These are phyloP conservation scores for Ganoderma sinense DNA, from an alignment of 1,284 basidiomycete genomes.

Conservation along the genomic window DNA sequence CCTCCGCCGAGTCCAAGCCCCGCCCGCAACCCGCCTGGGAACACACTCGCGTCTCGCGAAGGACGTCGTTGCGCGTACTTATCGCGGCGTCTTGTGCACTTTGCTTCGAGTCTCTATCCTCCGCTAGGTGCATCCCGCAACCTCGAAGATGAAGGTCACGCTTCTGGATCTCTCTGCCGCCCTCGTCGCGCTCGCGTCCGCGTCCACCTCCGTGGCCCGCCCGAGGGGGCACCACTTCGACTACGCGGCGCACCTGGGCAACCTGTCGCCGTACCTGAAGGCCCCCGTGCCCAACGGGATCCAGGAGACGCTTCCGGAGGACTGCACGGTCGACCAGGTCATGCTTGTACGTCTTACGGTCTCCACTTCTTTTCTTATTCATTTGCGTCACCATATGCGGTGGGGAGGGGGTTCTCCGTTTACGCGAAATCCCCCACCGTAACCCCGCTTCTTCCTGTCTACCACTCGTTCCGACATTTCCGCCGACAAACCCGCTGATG, in stretches of 20 bases:
- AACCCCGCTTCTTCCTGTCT: not conserved
- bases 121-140: not conserved
- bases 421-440: not conserved
- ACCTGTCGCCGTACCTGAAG: slow-evolving; percentile 47
- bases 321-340: slow-evolving; percentile 53
- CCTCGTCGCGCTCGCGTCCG: slow-evolving; percentile 15
- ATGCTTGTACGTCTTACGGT: slow-evolving; percentile 43
- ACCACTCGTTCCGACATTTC: not conserved
- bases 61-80: not conserved
- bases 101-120: not conserved
- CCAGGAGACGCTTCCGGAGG: slow-evolving; percentile 45
- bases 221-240: slow-evolving; percentile 15
- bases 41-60: not conserved
- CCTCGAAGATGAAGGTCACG: not conserved
- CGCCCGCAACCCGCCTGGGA: not conserved
- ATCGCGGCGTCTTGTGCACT: not conserved
- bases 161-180: slow-evolving; percentile 1
- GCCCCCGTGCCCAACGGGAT: slow-evolving; percentile 44
- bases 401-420: not conserved
- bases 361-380: slow-evolving; percentile 1
- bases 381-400: not conserved
- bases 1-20: not conserved
- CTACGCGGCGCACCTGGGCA: slow-evolving; percentile 40
- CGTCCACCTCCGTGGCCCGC: slow-evolving; percentile 21
- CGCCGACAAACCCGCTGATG: not conserved